Conservation (phyloP, 306 rosid genomes). For the Purshia tridentata region DNA sequence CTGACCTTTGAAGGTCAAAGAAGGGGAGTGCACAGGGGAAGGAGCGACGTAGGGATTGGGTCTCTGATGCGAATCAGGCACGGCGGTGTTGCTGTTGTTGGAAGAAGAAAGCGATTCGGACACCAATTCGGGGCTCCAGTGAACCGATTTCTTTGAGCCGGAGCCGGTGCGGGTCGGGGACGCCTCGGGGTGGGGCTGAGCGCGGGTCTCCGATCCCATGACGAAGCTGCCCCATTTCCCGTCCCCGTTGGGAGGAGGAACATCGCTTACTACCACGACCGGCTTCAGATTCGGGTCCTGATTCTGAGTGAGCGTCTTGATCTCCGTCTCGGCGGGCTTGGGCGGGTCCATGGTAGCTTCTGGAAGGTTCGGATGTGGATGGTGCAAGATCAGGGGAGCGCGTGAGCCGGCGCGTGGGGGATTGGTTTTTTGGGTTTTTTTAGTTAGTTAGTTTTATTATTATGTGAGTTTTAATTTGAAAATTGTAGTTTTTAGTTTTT, state of each 20-base stretch:
- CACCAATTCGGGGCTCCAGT: conserved; percentile 80
- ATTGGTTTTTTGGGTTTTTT: neutral
- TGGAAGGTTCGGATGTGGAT: neutral
- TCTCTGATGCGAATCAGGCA: conserved; percentile 38
- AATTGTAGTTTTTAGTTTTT: neutral
- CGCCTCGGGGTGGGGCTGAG: conserved; percentile 20
- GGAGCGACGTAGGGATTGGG: conserved; percentile 29
- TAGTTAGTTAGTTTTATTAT: neutral
- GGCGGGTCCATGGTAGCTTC: conserved; percentile 45
- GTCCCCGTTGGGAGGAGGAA: conserved; percentile 30
- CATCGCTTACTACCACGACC: neutral
- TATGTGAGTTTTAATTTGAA: neutral
- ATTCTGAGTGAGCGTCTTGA: neutral
- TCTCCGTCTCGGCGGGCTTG: conserved; percentile 31
- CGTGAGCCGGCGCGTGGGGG: conserved; percentile 23
- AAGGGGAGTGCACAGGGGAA: conserved; percentile 35
- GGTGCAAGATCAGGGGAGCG: conserved; percentile 4
- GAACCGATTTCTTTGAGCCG: conserved; percentile 68
- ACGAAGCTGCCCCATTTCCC: conserved; percentile 26
- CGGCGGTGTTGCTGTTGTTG: neutral
- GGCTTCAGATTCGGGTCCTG: conserved; percentile 23
- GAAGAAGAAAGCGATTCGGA: conserved; percentile 43
- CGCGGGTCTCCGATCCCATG: conserved; percentile 39
- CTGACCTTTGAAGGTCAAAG: conserved; percentile 57
- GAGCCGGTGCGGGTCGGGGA: conserved; percentile 17